These are phyloP conservation scores for Fusarium albosuccineum DNA, from an alignment of 2,329 filamentous ascomycete species.

Conservation along the genomic window DNA sequence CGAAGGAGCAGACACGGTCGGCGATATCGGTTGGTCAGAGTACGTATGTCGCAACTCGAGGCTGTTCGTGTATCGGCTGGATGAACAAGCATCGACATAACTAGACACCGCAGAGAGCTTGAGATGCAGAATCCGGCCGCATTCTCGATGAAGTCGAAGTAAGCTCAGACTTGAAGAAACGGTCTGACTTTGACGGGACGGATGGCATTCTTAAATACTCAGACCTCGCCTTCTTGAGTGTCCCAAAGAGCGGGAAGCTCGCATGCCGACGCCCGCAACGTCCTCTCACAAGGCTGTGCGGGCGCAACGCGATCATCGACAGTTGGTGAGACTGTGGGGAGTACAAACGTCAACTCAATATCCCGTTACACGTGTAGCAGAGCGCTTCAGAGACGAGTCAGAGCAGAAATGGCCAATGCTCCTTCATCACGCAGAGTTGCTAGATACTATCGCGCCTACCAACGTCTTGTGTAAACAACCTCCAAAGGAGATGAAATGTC, in stretches of 20 bases:
- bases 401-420: not conserved
- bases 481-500: not conserved
- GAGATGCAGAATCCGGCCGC: not conserved
- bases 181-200: slow-evolving; percentile 20
- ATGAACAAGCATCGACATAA: no score
- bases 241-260: slow-evolving; percentile 41
- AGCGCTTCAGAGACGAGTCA: not conserved
- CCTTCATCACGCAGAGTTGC: not conserved
- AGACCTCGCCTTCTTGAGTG: slow-evolving; percentile 29
- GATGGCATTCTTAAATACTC: slow-evolving; percentile 46
- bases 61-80: not conserved
- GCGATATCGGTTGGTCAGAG: not conserved
- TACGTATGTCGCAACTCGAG: not conserved
- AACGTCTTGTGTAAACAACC: no score
- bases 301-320: slow-evolving; percentile 42
- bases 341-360: slow-evolving; percentile 12
- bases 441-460: not conserved
- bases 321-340: slow-evolving; percentile 33
- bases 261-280: slow-evolving; percentile 50
- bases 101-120: not conserved
- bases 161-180: slow-evolving; percentile 26
- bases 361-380: not conserved
- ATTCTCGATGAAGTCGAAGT: slow-evolving; percentile 22
- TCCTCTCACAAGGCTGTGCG: slow-evolving; percentile 46
- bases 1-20: not conserved